A percentile compares a stretch with the other conserved stretches of the same genome.
Conservation (phyloP, 2,329 filamentous ascomycete species). For the Podosphaera leucotricha region DNA sequence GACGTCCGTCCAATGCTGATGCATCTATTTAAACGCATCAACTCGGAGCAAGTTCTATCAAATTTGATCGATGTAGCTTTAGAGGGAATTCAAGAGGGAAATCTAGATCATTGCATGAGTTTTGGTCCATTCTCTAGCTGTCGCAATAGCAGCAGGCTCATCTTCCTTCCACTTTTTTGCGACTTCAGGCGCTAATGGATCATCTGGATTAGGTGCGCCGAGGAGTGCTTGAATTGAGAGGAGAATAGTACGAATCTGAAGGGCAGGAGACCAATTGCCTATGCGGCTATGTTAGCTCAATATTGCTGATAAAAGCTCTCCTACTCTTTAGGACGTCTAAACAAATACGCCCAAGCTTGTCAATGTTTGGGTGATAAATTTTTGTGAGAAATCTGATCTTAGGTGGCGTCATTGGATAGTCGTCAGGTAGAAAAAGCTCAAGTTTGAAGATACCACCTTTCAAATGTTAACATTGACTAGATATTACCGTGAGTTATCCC, state of each 20-base stretch:
- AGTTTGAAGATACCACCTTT: constrained; percentile 66
- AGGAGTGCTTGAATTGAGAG: constrained; percentile 93
- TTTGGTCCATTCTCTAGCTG: constrained; percentile 73
- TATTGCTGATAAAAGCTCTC: constrained; percentile 10
- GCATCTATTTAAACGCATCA: not conserved
- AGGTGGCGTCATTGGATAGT: constrained; percentile 97
- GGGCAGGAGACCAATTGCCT: constrained; percentile 97
- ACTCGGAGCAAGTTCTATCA: not conserved
- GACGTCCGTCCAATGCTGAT: not conserved
- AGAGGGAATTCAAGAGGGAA: not conserved
- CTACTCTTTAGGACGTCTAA: constrained; percentile 90
- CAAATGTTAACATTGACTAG: not conserved
- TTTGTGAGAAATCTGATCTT: constrained; percentile 98
- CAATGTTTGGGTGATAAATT: constrained; percentile 98
- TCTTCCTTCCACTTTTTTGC: constrained; percentile 97
- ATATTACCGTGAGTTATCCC: constrained; percentile 4
- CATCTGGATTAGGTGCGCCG: constrained; percentile 89
- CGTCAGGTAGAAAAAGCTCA: constrained; percentile 90
- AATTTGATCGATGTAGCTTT: not conserved
- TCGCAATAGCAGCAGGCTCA: constrained; percentile 75
- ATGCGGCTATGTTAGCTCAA: constrained; percentile 6
- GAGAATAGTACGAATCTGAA: constrained; percentile 96
- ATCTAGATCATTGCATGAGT: constrained; percentile 16
- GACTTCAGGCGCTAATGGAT: constrained; percentile 93
- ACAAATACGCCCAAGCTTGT: constrained; percentile 91